Evolutionary conservation across 257 asterid genomes (phyloP), one percentile per base, ranked within the genome.

Genomic region (Fraxinus anomala): DNA sequence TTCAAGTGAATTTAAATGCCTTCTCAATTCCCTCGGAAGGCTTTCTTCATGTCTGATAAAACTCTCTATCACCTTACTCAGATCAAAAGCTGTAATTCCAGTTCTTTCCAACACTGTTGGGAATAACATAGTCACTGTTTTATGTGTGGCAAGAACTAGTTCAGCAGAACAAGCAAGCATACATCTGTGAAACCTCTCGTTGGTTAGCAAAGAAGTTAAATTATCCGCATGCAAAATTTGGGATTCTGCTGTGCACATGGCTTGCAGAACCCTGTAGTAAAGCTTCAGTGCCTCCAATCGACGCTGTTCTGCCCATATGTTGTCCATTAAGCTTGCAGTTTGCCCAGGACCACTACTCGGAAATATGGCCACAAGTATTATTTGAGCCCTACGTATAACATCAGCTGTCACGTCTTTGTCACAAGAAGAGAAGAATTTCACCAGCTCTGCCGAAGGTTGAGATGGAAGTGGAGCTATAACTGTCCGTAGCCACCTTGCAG

Each of bases 91-190:
- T 30, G 98, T 96, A 83, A 96, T 92, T 81, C 99, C 99, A 24
- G 98, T 96, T 85, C 92, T 93, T 84, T 96, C 99, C 82, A 96
- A 79, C 71, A 96, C 98, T 72, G 98, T 87, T 72, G 98, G 99
- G 89, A 96, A 93, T 84, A 96, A 73, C 97, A 96, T 92, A 17
- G 99, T 93, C 49, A 90, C 98, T 7, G 99, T 96, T 88, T 93
- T 93, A 82, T 96, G 99, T 16, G 99, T 96, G 75, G 99, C 98
- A 76, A 96, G 99, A 84, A 96, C 98, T 74, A 96, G 91, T 81
- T 96, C 99, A 16, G 99, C 97, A 13, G 99, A 96, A 85, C 99
- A 96, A 70, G 99, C 98, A 51, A 96, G 97, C 99, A 96, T 93
- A 80, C 99, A 96, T 86, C 98, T 88, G 80, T 96, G 99, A 79